A percentile compares a stretch with the other conserved stretches of the same genome.
Conservation (phyloP, 2,329 filamentous ascomycete genomes). For the Ascochyta fabae region DNA sequence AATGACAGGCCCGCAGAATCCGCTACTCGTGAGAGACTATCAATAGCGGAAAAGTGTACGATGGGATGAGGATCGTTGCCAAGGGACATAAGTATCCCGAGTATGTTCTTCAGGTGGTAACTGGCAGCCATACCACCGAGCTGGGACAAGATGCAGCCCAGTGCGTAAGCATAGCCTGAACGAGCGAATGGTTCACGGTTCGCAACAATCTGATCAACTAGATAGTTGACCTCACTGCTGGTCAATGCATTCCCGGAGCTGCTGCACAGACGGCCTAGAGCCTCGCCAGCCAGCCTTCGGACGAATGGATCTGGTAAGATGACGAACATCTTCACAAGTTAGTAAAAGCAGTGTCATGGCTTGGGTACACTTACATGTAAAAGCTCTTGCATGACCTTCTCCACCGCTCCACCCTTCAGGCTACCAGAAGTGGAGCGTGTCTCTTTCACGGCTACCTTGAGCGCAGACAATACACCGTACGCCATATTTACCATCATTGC, state of each 20-base stretch:
- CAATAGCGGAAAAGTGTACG: slow-evolving; percentile 95
- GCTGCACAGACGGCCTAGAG: slow-evolving; percentile 83
- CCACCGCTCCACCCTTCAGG: slow-evolving; percentile 75
- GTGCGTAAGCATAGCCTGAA: slow-evolving; percentile 90
- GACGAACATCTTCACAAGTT: slow-evolving; percentile 66
- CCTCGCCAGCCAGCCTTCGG: slow-evolving; percentile 82
- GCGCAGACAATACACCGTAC: slow-evolving; percentile 76
- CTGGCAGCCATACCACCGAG: slow-evolving; percentile 97
- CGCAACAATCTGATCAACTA: slow-evolving; percentile 91
- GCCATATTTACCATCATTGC: slow-evolving; percentile 92
- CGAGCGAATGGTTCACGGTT: slow-evolving; percentile 93
- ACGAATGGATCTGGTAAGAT: slow-evolving; percentile 85
- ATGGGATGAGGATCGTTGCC: slow-evolving; percentile 94
- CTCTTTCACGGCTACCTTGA: slow-evolving; percentile 86
- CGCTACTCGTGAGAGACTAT: slow-evolving; percentile 83
- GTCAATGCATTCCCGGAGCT: slow-evolving; percentile 87
- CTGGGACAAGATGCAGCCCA: slow-evolving; percentile 92
- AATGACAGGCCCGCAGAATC: slow-evolving; percentile 94
- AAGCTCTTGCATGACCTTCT: slow-evolving; percentile 72
- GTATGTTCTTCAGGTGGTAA: slow-evolving; percentile 93
- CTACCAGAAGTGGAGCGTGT: slow-evolving; percentile 75
- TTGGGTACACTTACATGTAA: slow-evolving; percentile 72
- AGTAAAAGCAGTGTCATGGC: not conserved
- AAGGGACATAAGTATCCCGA: slow-evolving; percentile 97
- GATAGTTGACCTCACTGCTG: slow-evolving; percentile 84